phyloP scores from a whole-genome alignment of 1,139 yeast species.

The Scheffersomyces quercinus region DNA sequence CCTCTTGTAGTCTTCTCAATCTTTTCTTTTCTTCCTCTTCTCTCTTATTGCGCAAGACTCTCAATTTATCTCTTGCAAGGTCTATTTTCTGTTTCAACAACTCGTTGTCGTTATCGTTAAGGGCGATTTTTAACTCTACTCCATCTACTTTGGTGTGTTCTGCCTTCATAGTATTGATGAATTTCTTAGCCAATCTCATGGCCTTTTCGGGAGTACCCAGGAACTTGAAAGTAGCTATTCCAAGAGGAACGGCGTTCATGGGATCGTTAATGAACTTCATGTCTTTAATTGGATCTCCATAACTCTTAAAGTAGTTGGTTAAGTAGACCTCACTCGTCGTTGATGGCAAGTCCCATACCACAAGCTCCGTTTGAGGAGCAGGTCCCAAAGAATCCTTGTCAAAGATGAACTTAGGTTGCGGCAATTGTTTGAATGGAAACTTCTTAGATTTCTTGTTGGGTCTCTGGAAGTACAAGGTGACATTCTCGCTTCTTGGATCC shows the following conservation, averaged over 20 bases:
- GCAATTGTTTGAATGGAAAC: constrained; percentile 48
- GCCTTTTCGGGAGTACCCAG: constrained; percentile 60
- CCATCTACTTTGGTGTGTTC: constrained; percentile 44
- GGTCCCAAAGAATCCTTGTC: constrained; percentile 78
- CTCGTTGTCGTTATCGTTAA: constrained; percentile 37
- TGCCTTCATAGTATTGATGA: constrained; percentile 27
- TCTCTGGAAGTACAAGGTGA: constrained; percentile 35
- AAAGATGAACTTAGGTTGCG: constrained; percentile 54
- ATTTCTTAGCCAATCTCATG: constrained; percentile 40
- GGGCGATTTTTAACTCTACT: constrained; percentile 32
- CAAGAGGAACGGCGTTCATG: constrained; percentile 75
- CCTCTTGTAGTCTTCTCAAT: constrained; percentile 15
- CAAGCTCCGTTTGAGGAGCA: constrained; percentile 68
- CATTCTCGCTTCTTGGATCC: constrained; percentile 39
- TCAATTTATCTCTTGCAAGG: constrained; percentile 32
- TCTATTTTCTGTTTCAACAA: constrained; percentile 32
- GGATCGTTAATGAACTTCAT: constrained; percentile 70
- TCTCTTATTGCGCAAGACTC: constrained; percentile 6
- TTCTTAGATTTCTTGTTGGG: constrained; percentile 46
- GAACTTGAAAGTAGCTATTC: constrained; percentile 66
- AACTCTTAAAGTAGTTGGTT: constrained; percentile 56
- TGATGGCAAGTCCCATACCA: constrained; percentile 64
- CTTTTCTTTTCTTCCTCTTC: constrained; percentile 34
- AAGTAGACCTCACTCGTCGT: constrained; percentile 47
- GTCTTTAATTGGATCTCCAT: constrained; percentile 57